Base-by-base conservation (phyloP, 1,284 basidiomycete genomes). In the Tausonia pullulans region DNA sequence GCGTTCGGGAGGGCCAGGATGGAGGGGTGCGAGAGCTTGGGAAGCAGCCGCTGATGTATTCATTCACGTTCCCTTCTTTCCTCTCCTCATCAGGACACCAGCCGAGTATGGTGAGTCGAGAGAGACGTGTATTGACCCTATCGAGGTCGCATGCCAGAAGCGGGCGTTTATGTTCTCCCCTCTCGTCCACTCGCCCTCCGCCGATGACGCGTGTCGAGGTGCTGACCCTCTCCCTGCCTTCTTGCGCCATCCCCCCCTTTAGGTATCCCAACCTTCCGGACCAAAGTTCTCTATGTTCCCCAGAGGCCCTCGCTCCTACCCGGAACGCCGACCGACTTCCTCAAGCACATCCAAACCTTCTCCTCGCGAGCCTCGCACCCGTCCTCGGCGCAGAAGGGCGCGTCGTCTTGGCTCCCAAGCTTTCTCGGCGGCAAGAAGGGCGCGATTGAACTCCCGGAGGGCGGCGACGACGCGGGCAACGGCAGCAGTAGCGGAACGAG, bases 221-320 rank as follows among this genome's bases (percentile, higher is more conserved):
- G 27, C 27, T 27, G 27, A 27, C 41, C 56, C 50, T 10, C 40
- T 62, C 60, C 40, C 41, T 14, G 45, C 39, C 64, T 27, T 50
- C 46, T 44, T 53, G 10, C 57, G 39, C 3, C 7, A 3, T 51
- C 2, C 2, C 58, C 43, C 13, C 9, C 40, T 64, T 45, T 67
- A 88, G 88, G 87, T 11, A 81, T 90, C 49, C 87, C 90, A 4
- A 74, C 74, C 41, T 93, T 84, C 76, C 83, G 90, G 61, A 88
- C 86, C 0, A 81, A 81, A 66, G 84, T 92, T 2, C 81, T 85
- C 68, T 93, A 93, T 72, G 84, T 92, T 53, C 90, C 90, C 0
- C 90, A 93, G 74, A 80, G 90, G 27, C 86, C 90, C 0, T 87
- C 88, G 0, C 78, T 92, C 13, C 81, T 92, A n/a, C 83, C 88